phyloP scores from a whole-genome alignment of 192 early-diverging fungal species.

The Radiomyces spectabilis region DNA sequence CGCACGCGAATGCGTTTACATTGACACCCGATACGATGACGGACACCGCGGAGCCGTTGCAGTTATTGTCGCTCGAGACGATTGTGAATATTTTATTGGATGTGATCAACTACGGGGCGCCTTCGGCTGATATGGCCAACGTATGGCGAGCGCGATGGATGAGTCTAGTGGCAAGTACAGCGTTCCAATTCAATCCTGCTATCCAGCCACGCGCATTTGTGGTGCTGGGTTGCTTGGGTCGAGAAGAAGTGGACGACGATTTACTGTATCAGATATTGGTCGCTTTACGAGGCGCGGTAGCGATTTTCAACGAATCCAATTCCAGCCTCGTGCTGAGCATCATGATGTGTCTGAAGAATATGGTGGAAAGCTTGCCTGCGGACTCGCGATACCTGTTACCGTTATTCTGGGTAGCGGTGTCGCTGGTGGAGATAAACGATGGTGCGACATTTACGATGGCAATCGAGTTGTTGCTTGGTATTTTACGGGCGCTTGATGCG shows the following conservation, averaged over 20 bases:
- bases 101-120: slow-evolving; percentile 57
- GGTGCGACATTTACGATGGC: slow-evolving; percentile 72
- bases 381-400: slow-evolving; percentile 77
- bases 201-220: slow-evolving; percentile 94
- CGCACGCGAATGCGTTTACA: slow-evolving; percentile 61
- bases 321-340: slow-evolving; percentile 77
- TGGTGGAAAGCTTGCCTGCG: slow-evolving; percentile 74
- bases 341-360: slow-evolving; percentile 84
- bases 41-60: slow-evolving; percentile 45
- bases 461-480: slow-evolving; percentile 58
- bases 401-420: slow-evolving; percentile 88
- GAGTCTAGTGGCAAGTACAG: slow-evolving; percentile 80
- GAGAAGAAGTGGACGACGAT: slow-evolving; percentile 89
- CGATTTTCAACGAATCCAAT: slow-evolving; percentile 78
- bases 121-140: slow-evolving; percentile 61
- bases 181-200: slow-evolving; percentile 91
- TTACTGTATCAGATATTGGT: slow-evolving; percentile 90
- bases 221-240: slow-evolving; percentile 77
- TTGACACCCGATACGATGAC: slow-evolving; percentile 47
- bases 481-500: slow-evolving; percentile 69
- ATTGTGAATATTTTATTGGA: slow-evolving; percentile 59
- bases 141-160: slow-evolving; percentile 90
- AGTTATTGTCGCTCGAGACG: slow-evolving; percentile 38
- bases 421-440: slow-evolving; percentile 82
- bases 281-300: slow-evolving; percentile 79